Evolutionary conservation across 208 protist genomes (phyloP), one percentile per base, ranked within the genome.

Genomic region (Acanthamoeba castellanii): DNA sequence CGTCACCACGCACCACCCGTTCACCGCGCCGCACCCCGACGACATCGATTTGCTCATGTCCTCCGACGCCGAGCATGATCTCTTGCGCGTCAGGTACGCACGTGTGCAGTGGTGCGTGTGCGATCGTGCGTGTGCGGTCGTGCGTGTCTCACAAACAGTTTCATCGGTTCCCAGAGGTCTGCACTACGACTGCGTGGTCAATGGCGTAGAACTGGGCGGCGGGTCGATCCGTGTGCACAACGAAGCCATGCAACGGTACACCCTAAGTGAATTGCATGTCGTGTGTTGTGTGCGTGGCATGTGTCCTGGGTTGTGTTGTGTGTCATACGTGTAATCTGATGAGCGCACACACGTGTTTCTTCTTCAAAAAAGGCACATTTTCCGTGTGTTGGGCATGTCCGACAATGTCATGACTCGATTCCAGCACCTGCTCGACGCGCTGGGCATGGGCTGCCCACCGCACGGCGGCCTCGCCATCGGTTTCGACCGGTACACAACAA

Each of bases 161-260:
- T 72, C 92, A 13, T 72, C 87, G 25, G 37, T 93, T 25, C 89
- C 96, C 57, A 45, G 96, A 37, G 88, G 66, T 8, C 93, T 96
- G 55, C 96, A 97, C 91, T 98, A 98, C 74, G 98, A 98, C 66
- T 88, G 98, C 13, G 98, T 98, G 22, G 20, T 97, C 37, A 98
- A 98, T 92, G 98, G 98, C 42, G 72, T 97, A 18, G 98, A 98
- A 90, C 78, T 98, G 4, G 98, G 98, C 42, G 98, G 98, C 45
- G 98, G 98, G 3, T 97, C 94, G 8, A 97, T 98, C 82, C 95
- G 98, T 57, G 97, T 98, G 82, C 98, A 98, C 91, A 76, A 97
- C 25, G 0, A 93, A 2, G 95, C 96, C 30, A n/a, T 98, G n/a
- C 98, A 98, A 93, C 64, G 64, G 64, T 70, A 34, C 34, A 82